Evolutionary conservation across 371 early-diverging fungal species (phyloP).

Genomic region (Rhizomucor pusillus): DNA sequence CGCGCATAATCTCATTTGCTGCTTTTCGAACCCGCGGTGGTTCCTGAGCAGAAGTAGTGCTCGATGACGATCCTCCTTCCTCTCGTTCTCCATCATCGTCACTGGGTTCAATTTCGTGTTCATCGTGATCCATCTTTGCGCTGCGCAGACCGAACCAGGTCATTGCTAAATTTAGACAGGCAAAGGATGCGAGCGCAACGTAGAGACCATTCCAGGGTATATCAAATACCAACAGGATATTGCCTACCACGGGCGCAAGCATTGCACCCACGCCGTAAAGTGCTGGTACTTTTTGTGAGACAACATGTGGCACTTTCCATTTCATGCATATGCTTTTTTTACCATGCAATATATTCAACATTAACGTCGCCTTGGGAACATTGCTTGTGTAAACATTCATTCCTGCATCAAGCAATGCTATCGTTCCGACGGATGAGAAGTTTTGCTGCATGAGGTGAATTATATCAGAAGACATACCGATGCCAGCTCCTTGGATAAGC

Average conservation of each 20-base stretch:
- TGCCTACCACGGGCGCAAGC: slow-evolving; percentile 21
- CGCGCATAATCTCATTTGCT: slow-evolving; percentile 7
- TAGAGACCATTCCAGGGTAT: slow-evolving; percentile 25
- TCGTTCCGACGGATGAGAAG: neutral
- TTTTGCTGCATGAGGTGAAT: too few species aligned
- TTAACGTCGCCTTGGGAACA: slow-evolving; percentile 27
- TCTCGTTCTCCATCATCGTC: slow-evolving; percentile 1
- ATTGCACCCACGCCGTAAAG: slow-evolving; percentile 29
- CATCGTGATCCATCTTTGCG: slow-evolving; percentile 9
- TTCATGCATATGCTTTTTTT: slow-evolving; percentile 6
- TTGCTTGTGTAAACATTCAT: slow-evolving; percentile 27
- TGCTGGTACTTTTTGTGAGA: slow-evolving; percentile 12
- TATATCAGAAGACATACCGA: slow-evolving; percentile 10
- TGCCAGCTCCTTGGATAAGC: slow-evolving; percentile 22
- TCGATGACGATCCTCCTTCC: too few species aligned
- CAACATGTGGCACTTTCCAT: too few species aligned
- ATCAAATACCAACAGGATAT: slow-evolving; percentile 13
- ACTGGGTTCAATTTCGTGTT: neutral
- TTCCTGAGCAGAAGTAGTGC: too few species aligned
- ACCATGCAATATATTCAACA: slow-evolving; percentile 36
- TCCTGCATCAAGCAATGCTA: slow-evolving; percentile 27
- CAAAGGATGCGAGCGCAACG: slow-evolving; percentile 11
- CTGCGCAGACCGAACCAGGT: slow-evolving; percentile 15
- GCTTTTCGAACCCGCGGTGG: neutral
- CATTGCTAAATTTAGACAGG: slow-evolving; percentile 15